Evolutionary conservation across 78 protist genomes (phyloP), one percentile per base, ranked within the genome.

Genomic region (Goniomonas avonlea): DNA sequence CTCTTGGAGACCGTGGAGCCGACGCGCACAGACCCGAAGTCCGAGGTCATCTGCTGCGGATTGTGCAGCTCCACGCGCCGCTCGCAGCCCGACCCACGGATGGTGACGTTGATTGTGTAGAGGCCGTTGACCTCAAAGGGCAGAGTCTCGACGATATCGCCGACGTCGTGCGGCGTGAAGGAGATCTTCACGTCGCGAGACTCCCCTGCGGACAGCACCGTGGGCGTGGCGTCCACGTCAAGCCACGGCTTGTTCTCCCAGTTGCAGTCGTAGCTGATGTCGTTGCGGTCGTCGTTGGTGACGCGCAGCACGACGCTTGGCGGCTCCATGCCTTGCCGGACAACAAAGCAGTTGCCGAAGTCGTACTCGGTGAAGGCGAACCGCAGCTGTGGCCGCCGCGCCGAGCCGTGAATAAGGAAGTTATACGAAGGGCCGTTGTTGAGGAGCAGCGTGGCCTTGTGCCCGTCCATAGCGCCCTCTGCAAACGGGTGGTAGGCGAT

Each of bases 71-170:
- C 88, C 40, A 84, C 47, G 37, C 55, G 13, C 18, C 70, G 45
- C 0, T 25, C 77, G 47, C 41, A 38, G 17, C 90, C 91, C 37
- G 80, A 80, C 17, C 94, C 94, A 1, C 1, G 0, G 29, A 87
- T 31, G 31, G 2, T 21, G 23, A 85, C 84, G 23, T 7, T 18
- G 27, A 87, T 45, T 0, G 37, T 23, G 23, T 0, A 13, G 29
- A 87, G 73, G 25, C 86, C 88, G 71, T 91, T 91, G 79, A 91
- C 11, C 69, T 55, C 39, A 58, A 91, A 85, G 20, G 58, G 65
- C 25, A 91, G 18, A 37, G 0, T 17, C n/a, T 81, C 84, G 8
- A 3, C 1, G 80, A 68, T 78, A 32, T 0, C 18, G 31, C 0
- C 27, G 4, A 39, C 69, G 20, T 73, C 83, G 2, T 55, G 32